A percentile compares a stretch with the other conserved stretches of the same genome.
Conservation (phyloP, 176 grass and related monocot genomes). For the Poa pratensis region DNA sequence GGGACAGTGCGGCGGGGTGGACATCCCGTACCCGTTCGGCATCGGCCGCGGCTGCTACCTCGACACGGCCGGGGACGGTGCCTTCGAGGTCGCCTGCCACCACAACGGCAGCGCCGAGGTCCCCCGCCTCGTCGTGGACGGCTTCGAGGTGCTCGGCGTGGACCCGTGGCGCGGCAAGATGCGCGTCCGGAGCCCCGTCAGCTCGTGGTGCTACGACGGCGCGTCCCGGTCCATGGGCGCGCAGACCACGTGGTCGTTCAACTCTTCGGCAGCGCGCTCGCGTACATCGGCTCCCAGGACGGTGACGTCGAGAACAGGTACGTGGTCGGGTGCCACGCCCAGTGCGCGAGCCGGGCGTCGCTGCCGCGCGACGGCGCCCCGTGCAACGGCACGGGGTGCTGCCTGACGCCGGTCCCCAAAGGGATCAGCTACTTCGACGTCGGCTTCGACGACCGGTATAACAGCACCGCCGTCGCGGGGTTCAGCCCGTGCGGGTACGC, state of each 20-base stretch:
- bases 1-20: constrained; percentile 41
- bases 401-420: constrained; percentile 43
- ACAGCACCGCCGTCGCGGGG: neutral
- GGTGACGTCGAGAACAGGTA: constrained; percentile 7
- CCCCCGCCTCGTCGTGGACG: neutral
- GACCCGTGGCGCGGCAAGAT: constrained; percentile 4
- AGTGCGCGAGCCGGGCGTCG: neutral
- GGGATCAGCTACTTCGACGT: constrained; percentile 19
- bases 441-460: neutral
- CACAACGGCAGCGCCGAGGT: neutral
- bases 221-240: neutral
- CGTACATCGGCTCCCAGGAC: constrained; percentile 20
- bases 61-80: neutral
- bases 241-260: neutral
- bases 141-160: constrained; percentile 33
- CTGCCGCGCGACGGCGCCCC: neutral
- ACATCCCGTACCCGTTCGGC: constrained; percentile 64
- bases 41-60: constrained; percentile 54
- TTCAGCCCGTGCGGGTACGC: constrained; percentile 49
- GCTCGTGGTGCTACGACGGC: constrained; percentile 44
- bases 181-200: constrained; percentile 26
- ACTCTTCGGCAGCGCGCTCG: neutral
- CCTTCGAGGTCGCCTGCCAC: constrained; percentile 56
- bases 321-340: constrained; percentile 14
- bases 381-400: constrained; percentile 61